Evolutionary conservation across 495 filamentous ascomycete genomes (phyloP).

Genomic region (Amphirosellinia nigrospora): DNA sequence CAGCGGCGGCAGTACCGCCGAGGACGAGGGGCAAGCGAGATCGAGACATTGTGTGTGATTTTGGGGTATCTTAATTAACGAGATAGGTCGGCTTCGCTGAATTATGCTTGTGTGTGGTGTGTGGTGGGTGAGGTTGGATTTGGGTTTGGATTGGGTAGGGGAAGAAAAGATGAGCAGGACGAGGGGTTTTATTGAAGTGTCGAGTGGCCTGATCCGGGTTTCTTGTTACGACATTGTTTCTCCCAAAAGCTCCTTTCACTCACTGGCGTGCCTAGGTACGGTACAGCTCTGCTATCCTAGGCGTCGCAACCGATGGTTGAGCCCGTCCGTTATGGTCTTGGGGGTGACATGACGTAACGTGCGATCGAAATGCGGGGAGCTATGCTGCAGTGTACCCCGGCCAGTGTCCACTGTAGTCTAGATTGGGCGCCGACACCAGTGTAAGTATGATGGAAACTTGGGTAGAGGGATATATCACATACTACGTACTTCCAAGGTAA

Average conservation of each 20-base stretch:
- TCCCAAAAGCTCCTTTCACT: not conserved
- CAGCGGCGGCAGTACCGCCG: conserved; percentile 68
- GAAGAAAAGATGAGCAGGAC: conserved; percentile 11
- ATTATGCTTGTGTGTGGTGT: conserved; percentile 2
- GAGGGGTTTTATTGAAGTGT: conserved; percentile 23
- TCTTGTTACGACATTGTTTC: conserved; percentile 15
- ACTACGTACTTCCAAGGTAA: not conserved
- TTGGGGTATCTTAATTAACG: conserved; percentile 22
- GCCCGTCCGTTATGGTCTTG: not conserved
- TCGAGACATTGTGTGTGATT: conserved; percentile 54
- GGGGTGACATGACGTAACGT: conserved; percentile 27
- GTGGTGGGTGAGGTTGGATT: conserved; percentile 12
- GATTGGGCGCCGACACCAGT: not conserved
- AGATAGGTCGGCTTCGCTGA: not conserved
- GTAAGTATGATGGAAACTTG: too few species aligned
- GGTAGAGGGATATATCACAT: too few species aligned
- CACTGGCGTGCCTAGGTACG: not conserved
- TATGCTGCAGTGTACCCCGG: not conserved
- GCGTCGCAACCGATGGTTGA: conserved; percentile 3
- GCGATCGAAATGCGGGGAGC: conserved; percentile 25
- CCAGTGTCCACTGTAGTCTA: not conserved
- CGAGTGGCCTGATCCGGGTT: conserved; percentile 17
- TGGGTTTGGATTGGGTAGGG: conserved; percentile 15
- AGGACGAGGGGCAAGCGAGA: conserved; percentile 62
- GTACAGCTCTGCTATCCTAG: not conserved